Base-by-base conservation (phyloP, 2,329 filamentous ascomycete species). In the Xylariaceae sp. region DNA sequence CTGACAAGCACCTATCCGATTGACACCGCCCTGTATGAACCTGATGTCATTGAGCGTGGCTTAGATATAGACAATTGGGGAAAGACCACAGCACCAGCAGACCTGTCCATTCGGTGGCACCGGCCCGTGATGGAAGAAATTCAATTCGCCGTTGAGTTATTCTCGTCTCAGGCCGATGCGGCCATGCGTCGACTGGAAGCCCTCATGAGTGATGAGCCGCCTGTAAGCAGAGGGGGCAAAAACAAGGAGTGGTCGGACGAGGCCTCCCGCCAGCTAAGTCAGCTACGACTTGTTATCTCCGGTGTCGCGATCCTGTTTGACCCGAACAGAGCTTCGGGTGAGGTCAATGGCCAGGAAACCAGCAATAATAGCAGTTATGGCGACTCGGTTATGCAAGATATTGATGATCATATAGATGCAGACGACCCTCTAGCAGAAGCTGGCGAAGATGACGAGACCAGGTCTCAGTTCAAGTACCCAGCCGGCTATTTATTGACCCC, bases 181-280 rank as follows among this genome's bases (percentile, higher is more conserved):
- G 92, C 93, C 1, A 82, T 93, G 61, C 79, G 86, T 59, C 86
- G 90, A 62, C 77, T 99, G 10, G 83, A 85, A 63, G 83, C 87
- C 6, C 81, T 99, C n/a, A 95, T 91, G 70, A 87, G 89, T 62
- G 87, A 90, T 51, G 83, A 88, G 42, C 88, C 92, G 1, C 88
- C 86, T 2, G 88, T 97, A 56, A 95, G 92, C 73, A 85, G 93
- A 58, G 93, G 92, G 66, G 94, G 94, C 44, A 96, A 93, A 72
- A 95, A 96, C 67, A 99, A 97, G 74, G 93, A 97, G 69, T 99
- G 94, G 94, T 97, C 93, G 0, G 94, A 99, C 72, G 95, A 99
- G 72, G 88, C 97, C 34, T 93, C 92, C 1, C 82, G 94, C 57
- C 91, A 96, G 66, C 81, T 99, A 58, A 90, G 93, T 10, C 87